These are phyloP conservation scores for Ajuga reptans DNA, from an alignment of 305 asterid genomes.

Conservation along the genomic window DNA sequence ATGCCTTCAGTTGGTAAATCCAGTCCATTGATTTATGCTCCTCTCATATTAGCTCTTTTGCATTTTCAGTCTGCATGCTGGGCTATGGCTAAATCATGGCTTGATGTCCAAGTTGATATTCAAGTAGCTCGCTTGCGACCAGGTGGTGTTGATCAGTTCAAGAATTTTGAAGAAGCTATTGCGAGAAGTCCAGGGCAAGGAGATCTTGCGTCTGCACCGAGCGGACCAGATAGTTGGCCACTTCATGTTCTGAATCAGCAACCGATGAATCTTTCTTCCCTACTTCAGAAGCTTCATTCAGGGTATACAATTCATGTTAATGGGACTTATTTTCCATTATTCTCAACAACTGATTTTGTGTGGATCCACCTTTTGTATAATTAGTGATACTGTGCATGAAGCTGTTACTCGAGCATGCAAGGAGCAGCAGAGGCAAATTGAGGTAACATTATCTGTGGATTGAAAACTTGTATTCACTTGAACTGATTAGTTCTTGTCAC, in stretches of 20 bases:
- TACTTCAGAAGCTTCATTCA: conserved; percentile 97
- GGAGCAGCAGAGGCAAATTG: conserved; percentile 96
- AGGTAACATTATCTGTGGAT: conserved; percentile 42
- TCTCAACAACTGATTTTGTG: conserved; percentile 16
- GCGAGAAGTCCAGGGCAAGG: conserved; percentile 63
- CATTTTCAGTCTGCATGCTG: conserved; percentile 95
- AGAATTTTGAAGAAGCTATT: conserved; percentile 69
- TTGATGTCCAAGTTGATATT: conserved; percentile 82
- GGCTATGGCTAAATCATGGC: conserved; percentile 99
- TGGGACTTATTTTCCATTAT: conserved; percentile 18
- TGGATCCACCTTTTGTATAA: conserved; percentile 15
- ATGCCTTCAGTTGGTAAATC: background rate
- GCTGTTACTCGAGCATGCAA: conserved; percentile 91
- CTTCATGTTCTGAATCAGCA: conserved; percentile 83
- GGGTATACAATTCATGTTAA: conserved; percentile 41
- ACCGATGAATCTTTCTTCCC: conserved; percentile 76
- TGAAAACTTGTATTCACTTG: conserved; percentile 4
- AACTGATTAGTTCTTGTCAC: conserved; percentile 2
- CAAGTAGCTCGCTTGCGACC: conserved; percentile 53
- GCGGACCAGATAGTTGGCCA: conserved; percentile 83
- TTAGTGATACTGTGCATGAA: conserved; percentile 84
- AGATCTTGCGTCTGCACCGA: conserved; percentile 41
- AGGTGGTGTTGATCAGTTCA: conserved; percentile 50
- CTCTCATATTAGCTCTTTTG: conserved; percentile 11
- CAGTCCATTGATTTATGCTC: conserved; percentile 1